phyloP scores from a whole-genome alignment of 2,329 filamentous ascomycete species.

The Volutella citrinella region DNA sequence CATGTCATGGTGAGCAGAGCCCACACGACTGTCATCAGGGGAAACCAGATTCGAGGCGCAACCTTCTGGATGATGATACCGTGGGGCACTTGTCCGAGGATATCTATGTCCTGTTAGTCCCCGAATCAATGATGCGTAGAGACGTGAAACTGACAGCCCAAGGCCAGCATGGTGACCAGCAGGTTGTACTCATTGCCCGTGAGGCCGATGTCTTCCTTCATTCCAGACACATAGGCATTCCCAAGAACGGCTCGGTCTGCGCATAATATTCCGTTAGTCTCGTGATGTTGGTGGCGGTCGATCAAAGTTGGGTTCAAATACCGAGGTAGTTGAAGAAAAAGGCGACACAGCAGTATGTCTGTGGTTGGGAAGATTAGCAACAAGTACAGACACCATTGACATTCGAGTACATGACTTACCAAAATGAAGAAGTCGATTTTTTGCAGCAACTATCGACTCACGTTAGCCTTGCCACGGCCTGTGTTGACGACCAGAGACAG shows the following conservation, averaged over 20 bases:
- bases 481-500: too few relatives aligned
- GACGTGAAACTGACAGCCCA: constrained; percentile 17
- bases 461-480: too few relatives aligned
- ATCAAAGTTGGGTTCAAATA: too few relatives aligned
- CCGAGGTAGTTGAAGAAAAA: constrained; percentile 11
- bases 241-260: constrained; percentile 14
- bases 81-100: constrained; percentile 42
- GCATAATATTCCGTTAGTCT: not conserved
- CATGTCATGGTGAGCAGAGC: constrained; percentile 39
- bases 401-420: too few relatives aligned
- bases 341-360: constrained; percentile 17
- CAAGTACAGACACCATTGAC: too few relatives aligned
- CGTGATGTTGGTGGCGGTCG: too few relatives aligned
- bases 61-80: constrained; percentile 47
- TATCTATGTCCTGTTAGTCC: constrained; percentile 5
- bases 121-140: not conserved
- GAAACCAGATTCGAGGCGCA: constrained; percentile 46
- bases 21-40: constrained; percentile 47
- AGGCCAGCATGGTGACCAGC: constrained; percentile 17
- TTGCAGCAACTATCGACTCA: not conserved
- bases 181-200: constrained; percentile 36
- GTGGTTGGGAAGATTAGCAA: not conserved
- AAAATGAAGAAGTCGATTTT: constrained; percentile 9
- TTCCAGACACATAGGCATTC: constrained; percentile 44
- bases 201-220: constrained; percentile 40